Base-by-base conservation (phyloP, 306 rosid genomes). In the Dalbergia cultrata region DNA sequence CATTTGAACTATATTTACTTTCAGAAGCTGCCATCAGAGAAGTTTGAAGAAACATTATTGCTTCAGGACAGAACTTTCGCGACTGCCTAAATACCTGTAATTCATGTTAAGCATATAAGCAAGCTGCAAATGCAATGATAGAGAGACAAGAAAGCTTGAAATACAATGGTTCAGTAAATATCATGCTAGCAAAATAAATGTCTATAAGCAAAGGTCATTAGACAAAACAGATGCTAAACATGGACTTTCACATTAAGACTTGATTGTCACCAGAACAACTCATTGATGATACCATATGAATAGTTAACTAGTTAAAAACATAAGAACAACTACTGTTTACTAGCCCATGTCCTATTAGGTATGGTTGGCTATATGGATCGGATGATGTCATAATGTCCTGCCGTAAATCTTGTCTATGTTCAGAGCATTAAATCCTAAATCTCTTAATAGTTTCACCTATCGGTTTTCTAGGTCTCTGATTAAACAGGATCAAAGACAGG, bases 11-110 rank as follows among this genome's bases (percentile, higher is more conserved):
- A 41, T 50, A 58, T 63, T 85, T 89, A 82, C 80, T 83, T 66
- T 89, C 90, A 73, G 82, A 83, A 59, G 96, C 81, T 31, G 88
- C 90, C 79, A 80, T 77, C 82, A 93, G 85, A 81, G 85, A 52
- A 84, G 87, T 88, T 72, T 41, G 86, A 63, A 95, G 90, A 87
- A 93, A 93, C 53, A 67, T 57, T 76, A 95, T 84, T 71, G 94
- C 89, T 83, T 95, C 99, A 2, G 98, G 97, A 85, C 88, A 95
- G 86, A 93, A 91, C 89, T 95, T 95, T 77, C 26, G 39, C 26
- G 98, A 89, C 86, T 91, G 96, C 79, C 80, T 88, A 68, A 88
- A 87, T 67, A 93, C 85, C 99, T 93, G 85, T 70, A 79, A 74
- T 77, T 76, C 19, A 72, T 72, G 82, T 62, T 35, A 75, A 75